Evolutionary conservation across 352 stramenopile genomes (phyloP), one percentile per base, ranked within the genome.

Genomic region (Halophytophthora polymorphica): DNA sequence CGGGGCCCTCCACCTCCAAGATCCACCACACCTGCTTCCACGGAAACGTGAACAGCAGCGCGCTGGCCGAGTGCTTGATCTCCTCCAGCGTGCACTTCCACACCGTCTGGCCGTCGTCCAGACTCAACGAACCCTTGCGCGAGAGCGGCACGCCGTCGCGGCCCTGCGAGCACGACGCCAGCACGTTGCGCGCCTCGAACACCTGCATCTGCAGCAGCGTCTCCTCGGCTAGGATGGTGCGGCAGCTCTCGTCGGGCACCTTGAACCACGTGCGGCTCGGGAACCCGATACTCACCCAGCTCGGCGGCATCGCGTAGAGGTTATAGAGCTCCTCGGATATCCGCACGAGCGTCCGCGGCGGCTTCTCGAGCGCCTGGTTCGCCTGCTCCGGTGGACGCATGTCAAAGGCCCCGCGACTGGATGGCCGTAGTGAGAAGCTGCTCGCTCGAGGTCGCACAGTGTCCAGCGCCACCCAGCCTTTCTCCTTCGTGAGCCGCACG

Each of bases 11-110:
- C 47, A 86, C 44, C 53, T 82, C 72, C 37, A 93, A 82, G 45
- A 90, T 78, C 83, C 83, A 93, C 83, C 83, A 93, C 35, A 90
- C 63, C 49, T 93, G 83, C 50, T 93, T 93, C 83, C 83, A 93
- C 38, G 83, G 83, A 50, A 93, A 93, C 29, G 83, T 93, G 50
- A 90, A 88, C 43, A 93, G 44, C 14, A 93, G 54, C 15, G 83
- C 77, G 23, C 79, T 90, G 18, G 79, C 79, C 1, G 77, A 51
- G 47, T 93, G 83, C 55, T 93, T 93, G 57, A 93, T 93, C 62
- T 93, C 83, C 48, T 93, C 83, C 28, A 93, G 52, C 18, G 66
- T 83, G 28, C 76, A 85, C 29, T 79, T 77, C 72, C 77, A 88
- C 45, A 73, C 65, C 2, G 63, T 71, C 8, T 62, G 60, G 7